phyloP scores from a whole-genome alignment of 441 rosid genomes.

The Corymbia calophylla region DNA sequence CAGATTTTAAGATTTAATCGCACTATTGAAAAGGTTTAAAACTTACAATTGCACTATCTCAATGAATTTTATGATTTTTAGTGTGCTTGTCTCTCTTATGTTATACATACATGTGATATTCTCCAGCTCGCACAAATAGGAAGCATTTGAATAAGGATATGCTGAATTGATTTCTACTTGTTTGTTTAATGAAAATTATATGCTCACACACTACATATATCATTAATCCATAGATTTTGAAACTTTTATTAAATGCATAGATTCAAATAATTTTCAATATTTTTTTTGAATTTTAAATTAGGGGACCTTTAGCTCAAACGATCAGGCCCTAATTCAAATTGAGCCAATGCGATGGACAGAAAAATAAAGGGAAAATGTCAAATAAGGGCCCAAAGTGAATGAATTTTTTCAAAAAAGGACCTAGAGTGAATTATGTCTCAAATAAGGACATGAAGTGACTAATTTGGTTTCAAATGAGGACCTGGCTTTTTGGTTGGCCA shows the following conservation, averaged over 20 bases:
- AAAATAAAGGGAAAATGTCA: too few relatives aligned
- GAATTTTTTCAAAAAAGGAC: too few relatives aligned
- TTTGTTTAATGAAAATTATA: not conserved
- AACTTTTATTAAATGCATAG: not conserved
- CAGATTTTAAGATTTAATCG: not conserved
- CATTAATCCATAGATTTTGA: not conserved
- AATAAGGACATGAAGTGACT: too few relatives aligned
- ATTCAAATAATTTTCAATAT: not conserved
- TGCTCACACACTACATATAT: not conserved
- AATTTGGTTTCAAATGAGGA: too few relatives aligned
- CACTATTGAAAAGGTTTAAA: not conserved
- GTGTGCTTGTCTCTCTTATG: not conserved
- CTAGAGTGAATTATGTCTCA: too few relatives aligned
- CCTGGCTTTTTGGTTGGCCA: too few relatives aligned
- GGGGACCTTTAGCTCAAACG: not conserved
- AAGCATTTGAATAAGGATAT: not conserved
- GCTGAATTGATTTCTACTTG: not conserved
- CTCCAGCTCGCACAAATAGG: not conserved
- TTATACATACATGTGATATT: not conserved
- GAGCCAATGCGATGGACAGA: not conserved
- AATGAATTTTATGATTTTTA: not conserved
- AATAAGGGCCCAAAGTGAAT: too few relatives aligned
- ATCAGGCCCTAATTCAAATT: not conserved
- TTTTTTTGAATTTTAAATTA: not conserved
- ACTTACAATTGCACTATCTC: too few relatives aligned